Percentiles rank a stretch among this genome's conserved stretches.
These are phyloP conservation scores for Phoenix dactylifera DNA, from an alignment of 176 grass and related monocot species.

Conservation along the genomic window DNA sequence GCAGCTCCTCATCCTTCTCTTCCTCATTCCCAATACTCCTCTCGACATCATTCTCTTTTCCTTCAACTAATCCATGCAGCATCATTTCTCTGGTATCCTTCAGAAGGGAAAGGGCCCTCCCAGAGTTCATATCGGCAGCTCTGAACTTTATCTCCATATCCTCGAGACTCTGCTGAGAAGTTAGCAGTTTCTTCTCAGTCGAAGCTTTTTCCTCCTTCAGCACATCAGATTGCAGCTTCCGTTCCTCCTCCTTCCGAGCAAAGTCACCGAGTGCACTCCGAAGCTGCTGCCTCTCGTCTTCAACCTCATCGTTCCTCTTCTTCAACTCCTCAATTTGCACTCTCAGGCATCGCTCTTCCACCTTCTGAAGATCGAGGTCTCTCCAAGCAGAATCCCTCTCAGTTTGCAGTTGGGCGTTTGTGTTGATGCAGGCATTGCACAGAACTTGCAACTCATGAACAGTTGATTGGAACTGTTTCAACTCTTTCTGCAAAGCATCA, in stretches of 20 bases:
- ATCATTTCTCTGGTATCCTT: background rate
- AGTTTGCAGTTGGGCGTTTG: background rate
- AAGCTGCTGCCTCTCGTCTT: conserved; percentile 18
- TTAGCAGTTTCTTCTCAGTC: background rate
- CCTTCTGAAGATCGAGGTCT: conserved; percentile 18
- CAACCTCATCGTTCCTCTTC: conserved; percentile 3
- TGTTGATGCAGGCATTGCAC: conserved; percentile 9
- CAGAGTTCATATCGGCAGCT: background rate
- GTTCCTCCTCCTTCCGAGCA: background rate
- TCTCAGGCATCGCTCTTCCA: conserved; percentile 8
- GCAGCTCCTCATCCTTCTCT: background rate
- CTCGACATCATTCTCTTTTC: background rate
- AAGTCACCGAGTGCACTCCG: conserved; percentile 14
- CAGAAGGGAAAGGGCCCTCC: background rate
- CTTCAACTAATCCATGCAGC: background rate
- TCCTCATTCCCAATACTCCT: background rate
- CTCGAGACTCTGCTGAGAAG: no score
- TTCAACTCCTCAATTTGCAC: conserved; percentile 22
- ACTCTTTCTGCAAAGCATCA: conserved; percentile 11
- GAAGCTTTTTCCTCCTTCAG: background rate
- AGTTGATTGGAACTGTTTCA: conserved; percentile 22
- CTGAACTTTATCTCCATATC: background rate
- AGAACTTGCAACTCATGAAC: conserved; percentile 29
- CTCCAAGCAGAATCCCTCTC: conserved; percentile 18
- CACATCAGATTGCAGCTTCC: background rate